Evolutionary conservation across 2,329 filamentous ascomycete species (phyloP).

Genomic region (Penicillium decumbens): DNA sequence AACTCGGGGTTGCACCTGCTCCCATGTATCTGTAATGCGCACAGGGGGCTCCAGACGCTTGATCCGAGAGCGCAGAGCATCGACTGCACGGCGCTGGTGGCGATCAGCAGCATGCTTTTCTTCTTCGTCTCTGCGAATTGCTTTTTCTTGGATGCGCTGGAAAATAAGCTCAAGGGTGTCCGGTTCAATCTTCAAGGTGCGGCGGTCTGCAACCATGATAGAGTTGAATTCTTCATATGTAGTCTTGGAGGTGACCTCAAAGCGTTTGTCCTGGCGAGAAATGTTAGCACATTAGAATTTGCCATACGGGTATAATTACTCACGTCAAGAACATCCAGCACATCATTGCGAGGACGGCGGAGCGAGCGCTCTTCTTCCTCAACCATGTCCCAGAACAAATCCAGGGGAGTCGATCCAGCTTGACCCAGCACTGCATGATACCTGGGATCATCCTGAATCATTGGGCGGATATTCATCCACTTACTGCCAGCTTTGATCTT

Average conservation of each 20-base stretch:
- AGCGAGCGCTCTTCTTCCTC: slow-evolving; percentile 91
- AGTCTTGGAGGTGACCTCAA: slow-evolving; percentile 82
- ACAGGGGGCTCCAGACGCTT: slow-evolving; percentile 88
- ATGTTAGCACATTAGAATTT: slow-evolving; percentile 35
- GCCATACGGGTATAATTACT: slow-evolving; percentile 30
- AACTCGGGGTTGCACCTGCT: slow-evolving; percentile 75
- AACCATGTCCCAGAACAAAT: slow-evolving; percentile 92
- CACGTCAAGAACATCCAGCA: slow-evolving; percentile 84
- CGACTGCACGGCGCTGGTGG: slow-evolving; percentile 76
- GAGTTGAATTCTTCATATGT: slow-evolving; percentile 81
- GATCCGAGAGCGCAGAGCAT: slow-evolving; percentile 77
- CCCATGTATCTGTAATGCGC: slow-evolving; percentile 73
- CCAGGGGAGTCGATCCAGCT: slow-evolving; percentile 75
- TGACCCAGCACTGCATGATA: slow-evolving; percentile 82
- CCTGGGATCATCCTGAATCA: slow-evolving; percentile 73
- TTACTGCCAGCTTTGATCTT: slow-evolving; percentile 86
- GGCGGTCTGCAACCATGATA: slow-evolving; percentile 77
- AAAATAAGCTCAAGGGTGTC: slow-evolving; percentile 78
- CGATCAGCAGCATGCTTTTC: slow-evolving; percentile 78
- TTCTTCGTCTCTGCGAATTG: slow-evolving; percentile 74
- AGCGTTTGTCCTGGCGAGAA: slow-evolving; percentile 69
- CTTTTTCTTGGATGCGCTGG: slow-evolving; percentile 82
- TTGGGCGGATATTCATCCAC: slow-evolving; percentile 74
- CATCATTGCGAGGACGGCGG: slow-evolving; percentile 72
- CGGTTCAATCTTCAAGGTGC: slow-evolving; percentile 79